These are phyloP conservation scores for Cornus florida DNA, from an alignment of 148 eudicot genomes.

Conservation along the genomic window DNA sequence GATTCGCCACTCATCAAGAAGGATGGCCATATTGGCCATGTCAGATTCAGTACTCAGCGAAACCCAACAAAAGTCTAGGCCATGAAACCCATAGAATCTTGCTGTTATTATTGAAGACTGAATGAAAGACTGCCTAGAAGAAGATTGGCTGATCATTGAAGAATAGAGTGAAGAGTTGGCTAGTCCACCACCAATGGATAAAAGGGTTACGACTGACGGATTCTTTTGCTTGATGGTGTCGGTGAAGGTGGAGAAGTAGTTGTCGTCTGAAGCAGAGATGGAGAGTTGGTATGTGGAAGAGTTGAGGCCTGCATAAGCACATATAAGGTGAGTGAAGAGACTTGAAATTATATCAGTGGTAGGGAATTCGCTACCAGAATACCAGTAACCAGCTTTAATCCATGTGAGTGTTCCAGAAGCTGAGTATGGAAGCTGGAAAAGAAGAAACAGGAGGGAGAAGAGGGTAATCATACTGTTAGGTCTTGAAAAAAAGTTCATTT, in stretches of 20 bases:
- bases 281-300: neutral
- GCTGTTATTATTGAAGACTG: neutral
- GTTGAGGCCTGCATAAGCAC: slow-evolving; percentile 2
- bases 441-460: slow-evolving; percentile 4
- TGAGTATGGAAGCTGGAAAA: too few relatives aligned
- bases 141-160: slow-evolving; percentile 1
- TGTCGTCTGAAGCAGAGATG: neutral
- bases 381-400: slow-evolving; percentile 3
- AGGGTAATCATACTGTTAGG: neutral
- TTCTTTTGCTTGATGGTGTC: neutral
- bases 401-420: neutral
- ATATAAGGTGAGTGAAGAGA: slow-evolving; percentile 8
- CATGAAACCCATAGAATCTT: neutral
- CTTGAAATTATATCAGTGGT: neutral
- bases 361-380: neutral
- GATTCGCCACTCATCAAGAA: slow-evolving; percentile 7
- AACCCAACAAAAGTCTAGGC: neutral
- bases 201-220: neutral
- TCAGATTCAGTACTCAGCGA: neutral
- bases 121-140: neutral
- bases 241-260: neutral
- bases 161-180: neutral
- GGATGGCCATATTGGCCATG: neutral
- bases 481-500: too few relatives aligned
- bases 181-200: neutral